Base-by-base conservation (phyloP, 2,329 filamentous ascomycete species). In the Apiospora hydei region DNA sequence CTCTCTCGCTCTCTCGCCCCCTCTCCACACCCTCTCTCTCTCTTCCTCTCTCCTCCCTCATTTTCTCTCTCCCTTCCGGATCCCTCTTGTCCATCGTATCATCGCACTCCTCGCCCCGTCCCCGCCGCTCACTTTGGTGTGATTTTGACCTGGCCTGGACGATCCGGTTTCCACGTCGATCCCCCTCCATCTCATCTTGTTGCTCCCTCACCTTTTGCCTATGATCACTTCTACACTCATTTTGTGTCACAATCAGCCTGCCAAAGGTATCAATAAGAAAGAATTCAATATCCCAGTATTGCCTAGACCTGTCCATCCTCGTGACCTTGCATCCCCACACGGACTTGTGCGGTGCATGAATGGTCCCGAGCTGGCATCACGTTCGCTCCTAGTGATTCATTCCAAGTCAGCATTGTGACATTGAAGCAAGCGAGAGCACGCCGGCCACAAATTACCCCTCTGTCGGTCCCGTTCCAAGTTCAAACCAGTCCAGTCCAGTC, bases 1-100 rank as follows among this genome's bases (percentile, higher is more conserved):
- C 53, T 38, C 53, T 61, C 53, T 38, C 34, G 4, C n/a, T 4
- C 47, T 10, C n/a, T 16, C 51, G 14, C 44, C 14, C 44, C 2
- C 44, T 57, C 69, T 71, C 44, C 68, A 69, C 44, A 34, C 61
- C 46, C 43, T 34, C 41, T 53, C 41, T 30, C 26, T 70, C 70
- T 41, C 69, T 43, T 14, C 41, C 71, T 43, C 70, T 41, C 69
- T 47, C 18, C 34, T 66, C 67, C 71, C 66, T 72, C 71, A 67
- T 64, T 53, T 64, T n/a, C 51, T 57, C 18, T n/a, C 51, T 57
- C 18, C 34, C 57, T 41, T 26, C 53, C 30, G 3, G 21, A 41
- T 34, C 16, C 70, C 66, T 61, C 30, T 21, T 49, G 13, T 49
- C 44, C 67, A 34, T 49, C 61, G 21, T n/a, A 34, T 46, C 67